These are phyloP conservation scores for Oleoguttula mirabilis DNA, from an alignment of 495 filamentous ascomycete genomes.

Conservation along the genomic window DNA sequence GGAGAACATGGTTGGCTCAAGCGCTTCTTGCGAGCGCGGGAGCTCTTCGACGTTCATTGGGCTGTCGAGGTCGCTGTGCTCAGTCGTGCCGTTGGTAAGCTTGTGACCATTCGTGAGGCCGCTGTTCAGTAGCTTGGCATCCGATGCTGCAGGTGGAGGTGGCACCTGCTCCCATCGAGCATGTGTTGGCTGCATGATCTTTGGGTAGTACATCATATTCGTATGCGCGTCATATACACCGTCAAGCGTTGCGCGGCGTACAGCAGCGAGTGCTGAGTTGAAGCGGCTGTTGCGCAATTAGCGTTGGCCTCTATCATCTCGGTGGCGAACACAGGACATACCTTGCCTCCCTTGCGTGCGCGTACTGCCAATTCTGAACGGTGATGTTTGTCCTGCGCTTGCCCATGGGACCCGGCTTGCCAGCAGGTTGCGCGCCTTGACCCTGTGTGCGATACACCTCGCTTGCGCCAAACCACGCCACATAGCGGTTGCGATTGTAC, in stretches of 20 bases:
- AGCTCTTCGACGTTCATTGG: slow-evolving; percentile 7
- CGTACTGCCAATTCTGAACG: slow-evolving; percentile 92
- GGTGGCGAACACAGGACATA: slow-evolving; percentile 33
- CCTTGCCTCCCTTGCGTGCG: slow-evolving; percentile 85
- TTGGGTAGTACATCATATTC: slow-evolving; percentile 76
- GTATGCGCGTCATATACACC: slow-evolving; percentile 91
- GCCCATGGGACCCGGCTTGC: slow-evolving; percentile 57
- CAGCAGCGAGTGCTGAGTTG: slow-evolving; percentile 54
- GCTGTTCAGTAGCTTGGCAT: slow-evolving; percentile 1
- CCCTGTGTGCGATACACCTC: slow-evolving; percentile 69
- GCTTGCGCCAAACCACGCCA: slow-evolving; percentile 95
- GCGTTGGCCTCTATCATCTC: neutral
- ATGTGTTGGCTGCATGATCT: slow-evolving; percentile 81
- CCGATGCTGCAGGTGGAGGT: slow-evolving; percentile 29
- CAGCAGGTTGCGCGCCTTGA: slow-evolving; percentile 53
- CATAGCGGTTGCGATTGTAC: slow-evolving; percentile 93
- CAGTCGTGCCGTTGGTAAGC: slow-evolving; percentile 17
- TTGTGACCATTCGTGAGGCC: slow-evolving; percentile 16
- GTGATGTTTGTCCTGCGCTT: slow-evolving; percentile 82
- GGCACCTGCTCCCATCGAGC: slow-evolving; percentile 56
- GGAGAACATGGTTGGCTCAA: slow-evolving; percentile 40
- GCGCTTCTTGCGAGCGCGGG: neutral
- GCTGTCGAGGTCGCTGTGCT: slow-evolving; percentile 3
- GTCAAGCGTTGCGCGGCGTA: slow-evolving; percentile 53
- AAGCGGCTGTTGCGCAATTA: slow-evolving; percentile 48